Base-by-base conservation (phyloP, 2,329 filamentous ascomycete species). In the Cordyceps farinosa region DNA sequence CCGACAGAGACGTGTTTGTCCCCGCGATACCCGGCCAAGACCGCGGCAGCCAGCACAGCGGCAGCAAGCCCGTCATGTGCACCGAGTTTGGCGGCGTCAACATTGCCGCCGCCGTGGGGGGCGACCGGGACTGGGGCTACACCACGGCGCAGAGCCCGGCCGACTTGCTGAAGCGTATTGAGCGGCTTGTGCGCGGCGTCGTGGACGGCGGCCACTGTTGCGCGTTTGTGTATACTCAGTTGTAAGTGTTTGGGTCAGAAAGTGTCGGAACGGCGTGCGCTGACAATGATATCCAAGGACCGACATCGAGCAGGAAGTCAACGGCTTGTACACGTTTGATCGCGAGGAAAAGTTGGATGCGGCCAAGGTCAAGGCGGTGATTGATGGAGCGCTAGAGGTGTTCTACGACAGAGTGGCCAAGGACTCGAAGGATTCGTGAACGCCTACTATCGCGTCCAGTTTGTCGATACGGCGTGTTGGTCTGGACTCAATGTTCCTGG, bases 21-120 rank as follows among this genome's bases (percentile, higher is more conserved):
- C 73, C 73, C 0, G 76, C 81, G 27, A 78, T 80, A 6, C 69
- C 73, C 0, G 70, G 74, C 3, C 60, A 64, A 0, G 83, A 85
- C 61, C 71, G 78, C 0, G 85, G 84, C 0, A 76, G 81, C 0
- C 71, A 71, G n/a, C 85, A 89, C 68, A 70, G 70, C 5, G 73
- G 77, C 0, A 82, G 82, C 0, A 84, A 85, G 0, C 87, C 87
- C 0, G 79, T 90, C 42, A 82, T 90, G 65, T 88, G 86, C 71
- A 86, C 84, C 2, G 87, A 90, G 69, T 89, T 89, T 65, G 87
- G 87, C 3, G 87, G 87, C 3, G 84, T 90, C 48, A 90, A 89
- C 68, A 88, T 90, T 68, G 82, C 84, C 0, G 68, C 62, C 3
- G 70, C 72, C 1, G 17, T 29, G 22, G 32, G 10, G 3, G 36